Evolutionary conservation across 495 filamentous ascomycete species (phyloP), one percentile per base, ranked within the genome.

Genomic region (Aeminium ludgeri): DNA sequence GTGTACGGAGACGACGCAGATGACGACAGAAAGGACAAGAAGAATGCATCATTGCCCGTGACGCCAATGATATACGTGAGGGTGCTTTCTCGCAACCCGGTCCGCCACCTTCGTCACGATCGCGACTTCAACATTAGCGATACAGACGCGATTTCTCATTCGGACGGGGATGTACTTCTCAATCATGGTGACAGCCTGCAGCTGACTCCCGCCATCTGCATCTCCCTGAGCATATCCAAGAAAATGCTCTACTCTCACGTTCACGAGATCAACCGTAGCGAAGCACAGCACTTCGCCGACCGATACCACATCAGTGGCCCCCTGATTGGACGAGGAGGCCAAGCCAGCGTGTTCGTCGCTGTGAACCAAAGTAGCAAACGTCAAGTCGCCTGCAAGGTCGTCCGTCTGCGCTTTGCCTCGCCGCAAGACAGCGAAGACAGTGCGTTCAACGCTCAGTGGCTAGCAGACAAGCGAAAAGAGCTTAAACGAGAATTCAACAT

Each of bases 351-450:
- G 3, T 49, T 58, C 31, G 43, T 57, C 1, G 59, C 52, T 3
- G 30, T 57, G 10, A 40, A 63, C 20, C 47, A 41, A 12, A 38
- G 32, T 34, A 57, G 54, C 0, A 33, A 55, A 32, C 44, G 50
- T 10, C 62, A 65, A 38, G 23, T 64, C 2, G 62, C 61, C 6
- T 65, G 62, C 52, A 65, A 65, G 39, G 40, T 64, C 19, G 43
- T 64, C 15, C 44, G 52, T 33, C 34, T 62, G 8, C 40, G 31
- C n/a, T 30, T 19, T 20, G 29, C 44, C 33, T 17, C 23, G 1
- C 18, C 3, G 15, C n/a, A 18, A 33, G 17, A 16, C 12, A n/a
- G n/a, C n/a, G n/a, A 35, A 28, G 15, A 7, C 4, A 15, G 34
- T 6, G 30, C 30, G 10, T 10, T 28, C 8, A 33, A 50, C 28